These are phyloP conservation scores for Gentiana macrophylla DNA, from an alignment of 257 asterid genomes.

Conservation along the genomic window DNA sequence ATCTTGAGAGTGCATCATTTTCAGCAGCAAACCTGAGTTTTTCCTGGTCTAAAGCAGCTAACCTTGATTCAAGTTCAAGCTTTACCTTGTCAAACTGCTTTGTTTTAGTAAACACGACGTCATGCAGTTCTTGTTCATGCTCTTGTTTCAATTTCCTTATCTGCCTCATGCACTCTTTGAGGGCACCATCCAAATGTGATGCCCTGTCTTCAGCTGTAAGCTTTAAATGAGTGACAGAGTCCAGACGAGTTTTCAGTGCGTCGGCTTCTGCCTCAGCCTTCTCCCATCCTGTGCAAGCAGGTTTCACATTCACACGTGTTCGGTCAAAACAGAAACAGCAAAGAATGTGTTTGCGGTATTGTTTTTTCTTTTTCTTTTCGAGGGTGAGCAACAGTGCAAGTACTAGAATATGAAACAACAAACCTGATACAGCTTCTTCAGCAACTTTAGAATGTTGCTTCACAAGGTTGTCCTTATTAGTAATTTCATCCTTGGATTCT, in stretches of 20 bases:
- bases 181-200: slow-evolving; percentile 85
- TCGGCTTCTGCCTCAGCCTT: slow-evolving; percentile 97
- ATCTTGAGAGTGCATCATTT: slow-evolving; percentile 69
- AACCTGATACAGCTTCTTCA: slow-evolving; percentile 99
- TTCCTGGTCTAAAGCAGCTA: slow-evolving; percentile 61
- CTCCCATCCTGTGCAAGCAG: slow-evolving; percentile 80
- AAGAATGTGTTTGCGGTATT: neutral
- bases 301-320: neutral
- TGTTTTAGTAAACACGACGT: slow-evolving; percentile 49
- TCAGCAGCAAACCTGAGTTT: slow-evolving; percentile 73
- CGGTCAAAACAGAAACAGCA: neutral
- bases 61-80: slow-evolving; percentile 61
- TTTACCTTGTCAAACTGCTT: slow-evolving; percentile 73
- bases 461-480: slow-evolving; percentile 66
- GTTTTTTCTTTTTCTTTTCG: neutral
- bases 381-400: neutral
- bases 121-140: slow-evolving; percentile 67
- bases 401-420: neutral
- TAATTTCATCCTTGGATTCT: slow-evolving; percentile 60
- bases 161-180: slow-evolving; percentile 95
- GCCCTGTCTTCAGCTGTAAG: slow-evolving; percentile 94
- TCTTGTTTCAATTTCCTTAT: slow-evolving; percentile 83
- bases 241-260: slow-evolving; percentile 68
- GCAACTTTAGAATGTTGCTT: slow-evolving; percentile 97
- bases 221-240: slow-evolving; percentile 84